Conservation (phyloP, 805 yeast genomes). For the Kuraishia capsulata region DNA sequence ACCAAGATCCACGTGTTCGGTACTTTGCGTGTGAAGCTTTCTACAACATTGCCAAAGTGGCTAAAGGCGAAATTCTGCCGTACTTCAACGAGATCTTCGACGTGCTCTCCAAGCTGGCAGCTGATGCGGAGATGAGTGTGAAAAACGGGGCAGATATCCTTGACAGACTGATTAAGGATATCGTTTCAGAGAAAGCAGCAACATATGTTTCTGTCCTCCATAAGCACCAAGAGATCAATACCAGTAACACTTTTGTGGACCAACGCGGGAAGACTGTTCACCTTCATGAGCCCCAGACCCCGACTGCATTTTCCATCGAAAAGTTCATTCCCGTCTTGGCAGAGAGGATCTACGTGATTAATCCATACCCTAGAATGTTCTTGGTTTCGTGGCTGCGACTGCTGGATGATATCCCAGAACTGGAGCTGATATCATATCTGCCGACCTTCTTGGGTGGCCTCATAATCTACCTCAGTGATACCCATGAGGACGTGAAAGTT, state of each 20-base stretch:
- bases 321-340: constrained; percentile 86
- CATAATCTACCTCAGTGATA: constrained; percentile 68
- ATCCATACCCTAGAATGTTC: constrained; percentile 88
- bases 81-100: constrained; percentile 95
- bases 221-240: constrained; percentile 18
- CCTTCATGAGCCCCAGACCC: constrained; percentile 48
- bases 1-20: constrained; percentile 93
- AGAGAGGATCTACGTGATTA: constrained; percentile 86
- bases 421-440: constrained; percentile 76
- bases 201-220: constrained; percentile 72
- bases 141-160: constrained; percentile 92
- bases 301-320: constrained; percentile 69
- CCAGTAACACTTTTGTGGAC: constrained; percentile 30
- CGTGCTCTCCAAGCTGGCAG: constrained; percentile 79
- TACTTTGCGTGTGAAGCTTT: constrained; percentile 95
- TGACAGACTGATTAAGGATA: constrained; percentile 85
- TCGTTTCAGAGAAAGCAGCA: constrained; percentile 90
- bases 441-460: constrained; percentile 87
- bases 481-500: constrained; percentile 79
- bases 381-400: constrained; percentile 89
- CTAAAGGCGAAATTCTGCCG: constrained; percentile 85
- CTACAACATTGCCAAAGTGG: constrained; percentile 93
- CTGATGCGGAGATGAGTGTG: constrained; percentile 86
- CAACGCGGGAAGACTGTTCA: constrained; percentile 52
- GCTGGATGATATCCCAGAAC: constrained; percentile 86